Evolutionary conservation across 2,329 filamentous ascomycete species (phyloP).

Genomic region (Cytospora piceae): DNA sequence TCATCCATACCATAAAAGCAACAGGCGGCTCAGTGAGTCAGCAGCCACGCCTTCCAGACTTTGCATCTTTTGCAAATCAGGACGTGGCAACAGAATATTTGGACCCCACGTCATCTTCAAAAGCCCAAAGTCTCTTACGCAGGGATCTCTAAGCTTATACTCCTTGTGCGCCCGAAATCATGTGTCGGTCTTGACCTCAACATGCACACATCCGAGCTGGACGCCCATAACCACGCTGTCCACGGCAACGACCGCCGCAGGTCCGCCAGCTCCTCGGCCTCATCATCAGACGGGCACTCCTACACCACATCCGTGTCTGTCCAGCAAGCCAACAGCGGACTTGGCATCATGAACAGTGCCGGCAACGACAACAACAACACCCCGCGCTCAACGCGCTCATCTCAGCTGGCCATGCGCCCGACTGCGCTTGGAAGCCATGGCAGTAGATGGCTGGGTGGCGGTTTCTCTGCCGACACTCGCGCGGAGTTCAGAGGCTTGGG

Average conservation of each 20-base stretch:
- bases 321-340: conserved; percentile 12
- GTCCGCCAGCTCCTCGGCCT: conserved; percentile 14
- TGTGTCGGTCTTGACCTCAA: conserved; percentile 11
- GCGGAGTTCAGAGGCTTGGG: conserved; percentile 27
- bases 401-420: conserved; percentile 29
- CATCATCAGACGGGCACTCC: conserved; percentile 5
- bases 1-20: background rate
- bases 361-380: conserved; percentile 4
- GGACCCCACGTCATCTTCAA: conserved; percentile 10
- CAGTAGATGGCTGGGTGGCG: conserved; percentile 22
- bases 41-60: conserved; percentile 8
- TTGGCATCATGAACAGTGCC: conserved; percentile 10
- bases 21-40: background rate
- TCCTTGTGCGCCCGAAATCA: conserved; percentile 1
- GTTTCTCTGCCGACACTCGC: conserved; percentile 33
- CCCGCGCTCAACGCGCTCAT: conserved; percentile 9
- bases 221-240: conserved; percentile 10
- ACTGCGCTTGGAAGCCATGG: conserved; percentile 18
- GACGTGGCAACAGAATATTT: conserved; percentile 12
- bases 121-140: conserved; percentile 9
- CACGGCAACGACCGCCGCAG: conserved; percentile 6
- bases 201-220: conserved; percentile 19
- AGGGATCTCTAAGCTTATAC: background rate
- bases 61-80: conserved; percentile 3
- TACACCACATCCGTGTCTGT: conserved; percentile 18